These are phyloP conservation scores for Gossypium anomalum DNA, from an alignment of 345 rosid species.

Conservation along the genomic window DNA sequence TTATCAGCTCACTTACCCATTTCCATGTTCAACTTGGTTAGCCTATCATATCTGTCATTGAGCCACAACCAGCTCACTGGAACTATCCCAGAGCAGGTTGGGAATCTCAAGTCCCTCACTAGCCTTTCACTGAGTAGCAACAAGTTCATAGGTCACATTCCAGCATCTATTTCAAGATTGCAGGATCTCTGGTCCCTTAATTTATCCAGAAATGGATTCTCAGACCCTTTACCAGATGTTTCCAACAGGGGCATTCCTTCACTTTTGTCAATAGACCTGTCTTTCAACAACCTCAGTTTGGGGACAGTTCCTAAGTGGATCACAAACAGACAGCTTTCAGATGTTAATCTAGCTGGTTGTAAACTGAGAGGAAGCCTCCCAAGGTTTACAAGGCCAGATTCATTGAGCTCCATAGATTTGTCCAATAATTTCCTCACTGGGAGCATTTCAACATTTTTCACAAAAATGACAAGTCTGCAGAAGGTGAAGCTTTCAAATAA, in stretches of 20 bases:
- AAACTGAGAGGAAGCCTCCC: slow-evolving; percentile 68
- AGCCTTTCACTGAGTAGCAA: slow-evolving; percentile 60
- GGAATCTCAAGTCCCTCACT: slow-evolving; percentile 58
- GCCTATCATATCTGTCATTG: slow-evolving; percentile 54
- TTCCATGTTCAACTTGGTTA: slow-evolving; percentile 51
- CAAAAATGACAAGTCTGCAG: slow-evolving; percentile 55
- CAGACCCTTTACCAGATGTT: slow-evolving; percentile 60
- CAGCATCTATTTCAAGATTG: slow-evolving; percentile 54
- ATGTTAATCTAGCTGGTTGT: slow-evolving; percentile 78
- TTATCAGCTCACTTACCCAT: slow-evolving; percentile 55
- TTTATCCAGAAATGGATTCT: slow-evolving; percentile 68
- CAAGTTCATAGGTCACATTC: slow-evolving; percentile 63
- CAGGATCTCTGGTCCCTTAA: slow-evolving; percentile 85
- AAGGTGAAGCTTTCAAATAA: slow-evolving; percentile 69
- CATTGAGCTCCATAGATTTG: slow-evolving; percentile 61
- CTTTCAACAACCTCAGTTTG: slow-evolving; percentile 67
- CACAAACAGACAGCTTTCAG: slow-evolving; percentile 45
- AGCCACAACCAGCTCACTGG: slow-evolving; percentile 63
- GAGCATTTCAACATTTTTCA: slow-evolving; percentile 53
- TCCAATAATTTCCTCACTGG: slow-evolving; percentile 62
- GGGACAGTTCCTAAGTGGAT: slow-evolving; percentile 81
- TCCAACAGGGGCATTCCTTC: slow-evolving; percentile 56
- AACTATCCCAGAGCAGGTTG: slow-evolving; percentile 59
- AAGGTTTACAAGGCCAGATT: slow-evolving; percentile 51
- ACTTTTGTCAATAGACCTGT: slow-evolving; percentile 67